Evolutionary conservation across 495 filamentous ascomycete genomes (phyloP), one percentile per base, ranked within the genome.

Genomic region (Aspergillus steynii): DNA sequence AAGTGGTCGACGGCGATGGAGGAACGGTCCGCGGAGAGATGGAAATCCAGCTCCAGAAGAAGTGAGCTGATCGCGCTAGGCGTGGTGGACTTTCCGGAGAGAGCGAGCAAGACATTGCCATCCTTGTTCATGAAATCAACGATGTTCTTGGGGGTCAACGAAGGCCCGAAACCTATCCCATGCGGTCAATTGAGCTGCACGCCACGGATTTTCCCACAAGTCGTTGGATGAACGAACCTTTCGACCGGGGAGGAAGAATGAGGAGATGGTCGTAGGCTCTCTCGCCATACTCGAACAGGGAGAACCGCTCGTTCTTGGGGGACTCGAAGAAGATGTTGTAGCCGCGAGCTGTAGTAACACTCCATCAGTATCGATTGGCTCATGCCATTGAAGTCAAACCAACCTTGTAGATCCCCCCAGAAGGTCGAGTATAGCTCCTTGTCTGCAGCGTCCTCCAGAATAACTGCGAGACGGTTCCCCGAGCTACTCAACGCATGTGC

Each of bases 1-100:
- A 96, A 97, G 82, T 99, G 95, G 72, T 99, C 95, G 48, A 98
- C 86, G 1, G 95, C 88, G 32, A 93, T 77, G 37, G 90, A 85
- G 46, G 88, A 88, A 64, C 91, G 89, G 69, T 96, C 96, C 4
- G 82, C 75, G n/a, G 96, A 88, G 14, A 97, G 85, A 66, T 92
- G 85, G 69, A 99, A 91, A 69, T 96, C 96, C 70, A 97, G 79
- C 76, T 99, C 93, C 62, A 92, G 80, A 59, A 97, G 90, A 28
- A 97, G 84, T 58, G 92, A 93, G 67, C 87, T 88, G 64, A 96
- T 81, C 55, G 89, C 86, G 64, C 87, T 87, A 34, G 96, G 89
- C 8, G 89, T 89, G 5, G 89, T 73, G 53, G 83, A 77, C 59
- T 88, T 86, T 59, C 88, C 85, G 55, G 90, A 92, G 66, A 97